These are phyloP conservation scores for Copromyces sp. DNA, from an alignment of 495 filamentous ascomycete genomes.

Conservation along the genomic window DNA sequence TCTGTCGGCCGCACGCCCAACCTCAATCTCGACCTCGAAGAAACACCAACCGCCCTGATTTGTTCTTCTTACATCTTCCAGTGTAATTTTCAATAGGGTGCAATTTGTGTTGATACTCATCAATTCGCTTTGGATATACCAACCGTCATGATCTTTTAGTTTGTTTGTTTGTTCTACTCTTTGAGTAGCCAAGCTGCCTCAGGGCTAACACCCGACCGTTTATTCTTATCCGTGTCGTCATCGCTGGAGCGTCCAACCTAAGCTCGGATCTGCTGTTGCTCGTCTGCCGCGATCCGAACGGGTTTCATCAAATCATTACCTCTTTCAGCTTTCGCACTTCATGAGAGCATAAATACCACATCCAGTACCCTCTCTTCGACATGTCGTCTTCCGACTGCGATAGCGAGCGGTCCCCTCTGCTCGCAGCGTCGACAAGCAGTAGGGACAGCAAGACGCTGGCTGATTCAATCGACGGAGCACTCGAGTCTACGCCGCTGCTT, in stretches of 20 bases:
- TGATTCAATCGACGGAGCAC: conserved; percentile 11
- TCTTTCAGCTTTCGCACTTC: background rate
- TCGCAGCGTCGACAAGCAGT: background rate
- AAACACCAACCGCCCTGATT: background rate
- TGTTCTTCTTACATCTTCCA: background rate
- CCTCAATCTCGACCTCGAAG: background rate
- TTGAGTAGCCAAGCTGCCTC: background rate
- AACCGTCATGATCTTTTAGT: background rate
- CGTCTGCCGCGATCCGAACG: background rate
- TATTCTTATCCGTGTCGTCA: background rate
- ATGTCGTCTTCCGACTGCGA: background rate
- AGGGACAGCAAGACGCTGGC: background rate
- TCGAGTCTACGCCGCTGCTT: conserved; percentile 48
- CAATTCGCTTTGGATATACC: background rate
- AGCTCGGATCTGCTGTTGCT: background rate
- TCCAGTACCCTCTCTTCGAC: background rate
- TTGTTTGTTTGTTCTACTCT: background rate
- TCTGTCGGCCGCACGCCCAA: background rate
- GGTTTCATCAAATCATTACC: background rate
- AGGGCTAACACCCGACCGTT: background rate
- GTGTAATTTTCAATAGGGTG: background rate
- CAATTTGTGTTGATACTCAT: background rate
- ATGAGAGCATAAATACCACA: background rate
- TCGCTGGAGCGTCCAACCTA: background rate
- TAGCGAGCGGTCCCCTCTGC: background rate